These are phyloP conservation scores for Hermanozyma aechmeae DNA, from an alignment of 805 yeast species.

Conservation along the genomic window DNA sequence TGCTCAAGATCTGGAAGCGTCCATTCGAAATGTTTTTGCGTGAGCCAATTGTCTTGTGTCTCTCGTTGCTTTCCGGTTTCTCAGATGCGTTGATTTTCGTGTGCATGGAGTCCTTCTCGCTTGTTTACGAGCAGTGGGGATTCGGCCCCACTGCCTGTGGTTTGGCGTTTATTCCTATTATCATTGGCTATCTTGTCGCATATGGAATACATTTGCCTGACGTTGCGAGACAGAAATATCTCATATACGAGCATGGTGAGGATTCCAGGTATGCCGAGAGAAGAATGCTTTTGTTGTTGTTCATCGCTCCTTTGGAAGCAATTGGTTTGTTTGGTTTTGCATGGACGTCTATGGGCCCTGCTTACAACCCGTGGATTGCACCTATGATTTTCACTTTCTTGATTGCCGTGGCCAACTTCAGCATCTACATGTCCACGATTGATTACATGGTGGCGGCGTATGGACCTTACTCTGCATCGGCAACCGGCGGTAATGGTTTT, in stretches of 20 bases:
- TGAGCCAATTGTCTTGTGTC: conserved; percentile 31
- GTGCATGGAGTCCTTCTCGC: conserved; percentile 26
- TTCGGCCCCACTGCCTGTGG: conserved; percentile 22
- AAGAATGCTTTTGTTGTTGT: conserved; percentile 22
- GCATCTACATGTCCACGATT: conserved; percentile 35
- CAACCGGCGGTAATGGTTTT: conserved; percentile 35
- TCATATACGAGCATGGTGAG: conserved; percentile 15
- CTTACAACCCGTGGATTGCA: conserved; percentile 29
- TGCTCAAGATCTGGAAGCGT: conserved; percentile 23
- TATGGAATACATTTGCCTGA: conserved; percentile 24
- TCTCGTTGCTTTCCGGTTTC: conserved; percentile 30
- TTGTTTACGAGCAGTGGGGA: conserved; percentile 26
- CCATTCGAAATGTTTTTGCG: conserved; percentile 29
- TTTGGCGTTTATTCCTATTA: conserved; percentile 22
- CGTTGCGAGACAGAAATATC: conserved; percentile 18
- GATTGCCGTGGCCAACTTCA: conserved; percentile 31
- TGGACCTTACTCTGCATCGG: conserved; percentile 34
- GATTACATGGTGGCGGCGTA: conserved; percentile 35
- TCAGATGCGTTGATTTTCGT: conserved; percentile 32
- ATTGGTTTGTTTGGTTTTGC: conserved; percentile 33
- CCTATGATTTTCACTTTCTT: conserved; percentile 28
- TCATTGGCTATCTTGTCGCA: conserved; percentile 27
- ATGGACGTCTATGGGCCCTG: conserved; percentile 33
- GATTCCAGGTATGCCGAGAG: conserved; percentile 18
- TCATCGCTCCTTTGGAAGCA: conserved; percentile 28